Conservation (phyloP, 2,329 filamentous ascomycete species). For the Aspergillus sp. region DNA sequence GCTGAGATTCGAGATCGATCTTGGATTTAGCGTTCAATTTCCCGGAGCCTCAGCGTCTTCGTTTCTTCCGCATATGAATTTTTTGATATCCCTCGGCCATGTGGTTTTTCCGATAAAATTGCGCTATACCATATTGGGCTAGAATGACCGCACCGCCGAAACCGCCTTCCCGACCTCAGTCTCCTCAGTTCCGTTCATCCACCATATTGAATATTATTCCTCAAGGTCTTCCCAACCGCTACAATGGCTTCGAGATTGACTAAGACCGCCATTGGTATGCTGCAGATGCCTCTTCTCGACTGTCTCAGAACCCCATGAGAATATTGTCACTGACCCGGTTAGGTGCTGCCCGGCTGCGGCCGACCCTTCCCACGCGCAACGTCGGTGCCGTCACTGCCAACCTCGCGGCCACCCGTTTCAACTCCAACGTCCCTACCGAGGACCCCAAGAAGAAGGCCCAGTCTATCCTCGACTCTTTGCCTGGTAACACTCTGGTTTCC, state of each 20-base stretch:
- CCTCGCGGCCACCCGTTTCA: conserved; percentile 58
- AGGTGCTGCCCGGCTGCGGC: conserved; percentile 89
- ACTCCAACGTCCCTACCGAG: conserved; percentile 70
- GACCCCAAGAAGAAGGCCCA: conserved; percentile 96
- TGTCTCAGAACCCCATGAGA: conserved; percentile 8
- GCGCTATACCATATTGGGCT: conserved; percentile 22
- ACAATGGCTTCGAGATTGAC: conserved; percentile 97
- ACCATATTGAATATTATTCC: conserved; percentile 21
- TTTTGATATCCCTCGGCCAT: conserved; percentile 22
- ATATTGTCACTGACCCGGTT: conserved; percentile 28
- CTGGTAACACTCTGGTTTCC: conserved; percentile 83
- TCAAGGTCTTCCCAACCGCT: conserved; percentile 51
- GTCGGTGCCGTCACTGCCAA: conserved; percentile 66
- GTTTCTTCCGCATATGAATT: conserved; percentile 12
- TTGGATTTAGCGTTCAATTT: conserved; percentile 32
- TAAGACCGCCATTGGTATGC: conserved; percentile 90
- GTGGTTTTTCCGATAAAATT: conserved; percentile 24
- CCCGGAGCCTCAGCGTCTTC: background rate
- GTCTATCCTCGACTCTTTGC: conserved; percentile 86
- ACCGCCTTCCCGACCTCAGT: conserved; percentile 33
- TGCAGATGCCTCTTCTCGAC: conserved; percentile 17
- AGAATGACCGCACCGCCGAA: conserved; percentile 30
- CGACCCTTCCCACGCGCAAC: conserved; percentile 64
- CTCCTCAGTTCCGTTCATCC: conserved; percentile 34
- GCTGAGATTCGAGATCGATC: conserved; percentile 28